A percentile compares a stretch with the other conserved stretches of the same genome.
phyloP scores from a whole-genome alignment of 2,329 filamentous ascomycete genomes.

The Intubia oerlemansii region DNA sequence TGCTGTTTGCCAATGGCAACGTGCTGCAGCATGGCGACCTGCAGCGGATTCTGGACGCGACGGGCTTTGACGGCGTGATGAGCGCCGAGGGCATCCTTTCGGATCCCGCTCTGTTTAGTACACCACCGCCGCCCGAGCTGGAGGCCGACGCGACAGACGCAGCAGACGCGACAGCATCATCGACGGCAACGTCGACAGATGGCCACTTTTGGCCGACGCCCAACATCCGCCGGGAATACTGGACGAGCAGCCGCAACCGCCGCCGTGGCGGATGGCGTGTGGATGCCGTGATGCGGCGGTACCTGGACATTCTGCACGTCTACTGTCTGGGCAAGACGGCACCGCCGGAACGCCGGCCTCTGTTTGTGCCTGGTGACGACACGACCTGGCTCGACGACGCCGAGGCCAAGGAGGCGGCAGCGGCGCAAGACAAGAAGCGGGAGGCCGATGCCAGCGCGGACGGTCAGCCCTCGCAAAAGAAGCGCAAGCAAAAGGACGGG shows the following conservation, averaged over 20 bases:
- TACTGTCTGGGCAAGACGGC: slow-evolving; percentile 45
- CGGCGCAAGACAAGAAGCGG: slow-evolving; percentile 8
- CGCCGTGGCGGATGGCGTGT: slow-evolving; percentile 62
- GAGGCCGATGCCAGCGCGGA: slow-evolving; percentile 7
- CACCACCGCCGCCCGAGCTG: slow-evolving; percentile 19
- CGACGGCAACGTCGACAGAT: too few relatives aligned
- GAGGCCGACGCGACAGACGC: background rate
- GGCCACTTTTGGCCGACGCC: slow-evolving; percentile 5
- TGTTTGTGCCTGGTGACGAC: slow-evolving; percentile 48
- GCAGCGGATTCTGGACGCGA: slow-evolving; percentile 54
- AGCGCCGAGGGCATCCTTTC: slow-evolving; percentile 88
- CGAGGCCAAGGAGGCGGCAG: slow-evolving; percentile 17
- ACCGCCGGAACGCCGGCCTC: slow-evolving; percentile 44
- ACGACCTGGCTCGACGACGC: slow-evolving; percentile 4
- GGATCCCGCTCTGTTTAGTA: slow-evolving; percentile 69
- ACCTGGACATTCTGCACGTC: slow-evolving; percentile 74
- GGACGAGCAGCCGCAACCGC: slow-evolving; percentile 47
- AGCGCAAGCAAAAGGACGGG: slow-evolving; percentile 18
- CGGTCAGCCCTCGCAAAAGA: slow-evolving; percentile 26
- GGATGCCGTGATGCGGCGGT: slow-evolving; percentile 70
- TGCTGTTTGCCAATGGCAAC: slow-evolving; percentile 94
- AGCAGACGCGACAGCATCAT: background rate
- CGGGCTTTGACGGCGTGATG: slow-evolving; percentile 86
- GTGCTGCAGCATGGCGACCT: slow-evolving; percentile 66
- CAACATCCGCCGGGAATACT: slow-evolving; percentile 50